phyloP scores from a whole-genome alignment of 2,329 filamentous ascomycete species.

The Ascochyta viciae-villosae region DNA sequence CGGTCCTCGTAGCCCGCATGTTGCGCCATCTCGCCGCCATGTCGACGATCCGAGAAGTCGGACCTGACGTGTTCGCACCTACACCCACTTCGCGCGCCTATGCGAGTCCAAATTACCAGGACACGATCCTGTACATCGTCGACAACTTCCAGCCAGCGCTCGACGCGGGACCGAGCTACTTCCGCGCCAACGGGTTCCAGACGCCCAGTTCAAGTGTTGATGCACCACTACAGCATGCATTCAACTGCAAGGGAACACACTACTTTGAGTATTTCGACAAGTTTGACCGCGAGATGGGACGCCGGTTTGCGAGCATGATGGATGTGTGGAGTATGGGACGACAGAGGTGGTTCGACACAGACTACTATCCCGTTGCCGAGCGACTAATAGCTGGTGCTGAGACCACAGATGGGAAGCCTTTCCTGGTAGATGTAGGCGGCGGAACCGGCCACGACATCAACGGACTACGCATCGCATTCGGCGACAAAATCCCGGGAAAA shows the following conservation, averaged over 20 bases:
- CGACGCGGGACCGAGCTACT: constrained; percentile 25
- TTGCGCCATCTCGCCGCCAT: constrained; percentile 39
- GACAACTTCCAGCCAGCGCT: constrained; percentile 32
- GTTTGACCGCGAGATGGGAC: constrained; percentile 30
- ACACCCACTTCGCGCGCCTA: constrained; percentile 26
- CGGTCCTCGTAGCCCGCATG: constrained; percentile 35
- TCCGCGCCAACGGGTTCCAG: constrained; percentile 24
- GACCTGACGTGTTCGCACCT: constrained; percentile 25
- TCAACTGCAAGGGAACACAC: constrained; percentile 27
- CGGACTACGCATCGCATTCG: constrained; percentile 25
- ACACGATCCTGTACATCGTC: constrained; percentile 30
- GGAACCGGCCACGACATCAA: constrained; percentile 35
- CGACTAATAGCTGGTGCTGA: constrained; percentile 28
- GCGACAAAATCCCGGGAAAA: constrained; percentile 22
- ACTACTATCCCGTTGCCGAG: constrained; percentile 35
- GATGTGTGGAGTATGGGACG: constrained; percentile 34
- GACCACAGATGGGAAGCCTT: background rate
- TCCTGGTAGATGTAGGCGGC: constrained; percentile 37
- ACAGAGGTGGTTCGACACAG: constrained; percentile 30
- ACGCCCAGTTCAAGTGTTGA: constrained; percentile 25
- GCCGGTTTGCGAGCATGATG: constrained; percentile 39
- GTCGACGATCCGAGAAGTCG: constrained; percentile 29
- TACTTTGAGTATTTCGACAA: constrained; percentile 36
- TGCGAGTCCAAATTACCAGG: constrained; percentile 27
- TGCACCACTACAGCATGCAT: constrained; percentile 32